These are phyloP conservation scores for Heterobasidion occidentale DNA, from an alignment of 1,284 basidiomycete species.

Conservation along the genomic window DNA sequence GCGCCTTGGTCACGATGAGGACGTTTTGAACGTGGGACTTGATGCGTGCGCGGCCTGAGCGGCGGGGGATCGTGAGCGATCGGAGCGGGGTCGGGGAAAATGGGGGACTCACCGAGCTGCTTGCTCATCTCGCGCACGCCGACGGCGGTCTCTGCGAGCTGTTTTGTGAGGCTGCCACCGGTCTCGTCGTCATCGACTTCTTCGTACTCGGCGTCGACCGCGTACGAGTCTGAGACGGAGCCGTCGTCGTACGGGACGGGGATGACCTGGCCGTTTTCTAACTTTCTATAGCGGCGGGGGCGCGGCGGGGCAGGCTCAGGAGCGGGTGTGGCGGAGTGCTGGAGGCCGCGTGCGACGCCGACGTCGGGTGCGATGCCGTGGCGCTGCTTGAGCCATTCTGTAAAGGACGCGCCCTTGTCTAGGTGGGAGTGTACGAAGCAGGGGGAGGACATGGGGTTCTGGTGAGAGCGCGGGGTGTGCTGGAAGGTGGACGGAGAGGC, in stretches of 20 bases:
- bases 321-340: conserved; percentile 16
- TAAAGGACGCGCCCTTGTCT: conserved; percentile 66
- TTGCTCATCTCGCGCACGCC: conserved; percentile 99
- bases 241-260: conserved; percentile 15
- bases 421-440: conserved; percentile 85
- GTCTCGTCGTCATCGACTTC: conserved; percentile 58
- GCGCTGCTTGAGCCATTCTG: conserved; percentile 56
- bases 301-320: not conserved
- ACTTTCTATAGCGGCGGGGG: conserved; percentile 11
- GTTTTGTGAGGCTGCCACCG: conserved; percentile 76
- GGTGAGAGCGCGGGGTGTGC: not conserved
- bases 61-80: conserved; percentile 12
- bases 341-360: conserved; percentile 40
- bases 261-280: conserved; percentile 11
- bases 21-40: conserved; percentile 88
- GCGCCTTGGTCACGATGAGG: conserved; percentile 95
- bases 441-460: conserved; percentile 38
- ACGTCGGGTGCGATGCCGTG: conserved; percentile 29
- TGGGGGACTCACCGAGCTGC: conserved; percentile 64
- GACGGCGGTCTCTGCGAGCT: conserved; percentile 94
- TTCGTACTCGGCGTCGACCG: conserved; percentile 14
- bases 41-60: conserved; percentile 82
- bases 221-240: conserved; percentile 10
- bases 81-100: conserved; percentile 8
- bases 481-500: not conserved